Evolutionary conservation across 345 rosid genomes (phyloP), one percentile per base, ranked within the genome.

Genomic region (Citrus australasica): DNA sequence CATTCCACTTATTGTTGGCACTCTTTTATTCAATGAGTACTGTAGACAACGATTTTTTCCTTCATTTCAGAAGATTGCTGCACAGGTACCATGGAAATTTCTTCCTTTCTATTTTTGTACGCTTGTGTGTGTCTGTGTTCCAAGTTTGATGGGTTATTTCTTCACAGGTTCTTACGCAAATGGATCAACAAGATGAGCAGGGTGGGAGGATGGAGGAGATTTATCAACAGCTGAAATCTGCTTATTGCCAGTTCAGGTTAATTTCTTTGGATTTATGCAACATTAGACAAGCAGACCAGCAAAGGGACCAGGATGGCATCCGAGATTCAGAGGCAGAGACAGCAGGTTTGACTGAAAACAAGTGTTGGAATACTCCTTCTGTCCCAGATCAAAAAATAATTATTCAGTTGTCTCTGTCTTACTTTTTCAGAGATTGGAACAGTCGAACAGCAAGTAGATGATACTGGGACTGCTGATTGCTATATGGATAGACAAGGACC

Each of bases 1-100:
- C 70, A 84, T 94, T 70, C 99, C 97, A 5, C 80, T 92, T 65
- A 79, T 96, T 68, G 60, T 91, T 76, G 77, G 88, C 83, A 90
- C 97, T 58, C 87, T 94, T 71, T 86, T 96, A 21, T 96, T 94
- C 83, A 91, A 88, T 40, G 93, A 87, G 86, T 94, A 90, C 67
- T 96, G 99, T 80, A 83, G 97, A 75, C 87, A 88, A 87, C 87
- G 97, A 46, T 94, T 96, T 87, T 71, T 70, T 19, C 97, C 92
- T 19, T 58, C 90, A 74, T 96, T 92, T 74, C 80, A 67, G 85
- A 90, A 89, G 79, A 79, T 83, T 64, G 85, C 94, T 71, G 95
- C 90, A 9, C 86, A 92, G 97, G 98, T 95, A 79, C 28, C 33
- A 70, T 30, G 4, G 62, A 71, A 67, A 35, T 25, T 53, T 68